Evolutionary conservation across 768 basidiomycete genomes (phyloP), one percentile per base, ranked within the genome.

Genomic region (Amanita exitialis): DNA sequence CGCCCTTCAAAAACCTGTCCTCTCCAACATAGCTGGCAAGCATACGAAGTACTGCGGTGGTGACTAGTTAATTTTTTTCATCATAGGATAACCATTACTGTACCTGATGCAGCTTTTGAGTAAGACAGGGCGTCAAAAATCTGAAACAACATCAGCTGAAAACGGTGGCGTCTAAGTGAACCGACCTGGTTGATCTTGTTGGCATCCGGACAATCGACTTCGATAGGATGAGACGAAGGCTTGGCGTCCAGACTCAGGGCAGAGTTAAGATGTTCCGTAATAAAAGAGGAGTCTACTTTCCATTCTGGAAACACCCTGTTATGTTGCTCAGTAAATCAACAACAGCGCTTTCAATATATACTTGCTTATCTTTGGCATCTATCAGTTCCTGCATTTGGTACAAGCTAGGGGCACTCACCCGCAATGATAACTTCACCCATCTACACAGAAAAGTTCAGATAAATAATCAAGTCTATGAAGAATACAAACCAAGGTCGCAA

Each of bases 81-180:
- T 20, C 12, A 3, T n/a, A 37, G 41, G 42, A 27, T 34, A 32
- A 16, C n/a, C 12, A 21, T 38, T 18, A 32, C 30, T 70, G 30
- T 57, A 86, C 85, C 80, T 23, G 85, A 86, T 12, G 80, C 86
- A 47, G 84, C 86, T 66, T 90, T 94, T 37, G 85, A 82, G 65
- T 94, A 95, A 2, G 86, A 90, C 47, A 96, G 70, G 4, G 79
- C 76, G 60, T 95, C 93, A 61, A 96, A 95, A 53, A 95, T 91
- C 81, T 94, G 63, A n/a, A 34, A 15, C 18, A 35, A 9, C 10
- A 42, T 38, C 50, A 44, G 39, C 21, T 36, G 23, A 16, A 41
- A 47, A 44, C 25, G 49, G 1, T 28, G 20, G 18, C 23, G 7
- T 20, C 27, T 32, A 47, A 34, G 25, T 21, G 21, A 13, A 12